Conservation (phyloP, 805 yeast genomes). For the Suhomyces faveliae region DNA sequence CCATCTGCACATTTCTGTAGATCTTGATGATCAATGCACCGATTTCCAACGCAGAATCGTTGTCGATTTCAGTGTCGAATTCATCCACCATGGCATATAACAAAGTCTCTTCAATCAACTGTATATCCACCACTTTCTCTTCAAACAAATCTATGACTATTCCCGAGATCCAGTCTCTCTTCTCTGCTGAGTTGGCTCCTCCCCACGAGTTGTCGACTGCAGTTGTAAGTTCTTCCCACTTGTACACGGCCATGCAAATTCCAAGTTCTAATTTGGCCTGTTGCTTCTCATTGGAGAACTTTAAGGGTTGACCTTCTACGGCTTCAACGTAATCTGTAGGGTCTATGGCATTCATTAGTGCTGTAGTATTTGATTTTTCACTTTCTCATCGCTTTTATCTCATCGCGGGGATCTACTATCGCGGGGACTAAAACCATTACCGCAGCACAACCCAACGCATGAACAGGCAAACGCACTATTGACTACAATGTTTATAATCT, state of each 20-base stretch:
- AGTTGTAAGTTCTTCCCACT: constrained; percentile 83
- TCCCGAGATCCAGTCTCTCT: constrained; percentile 93
- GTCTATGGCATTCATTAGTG: constrained; percentile 33
- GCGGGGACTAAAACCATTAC: neutral
- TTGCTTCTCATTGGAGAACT: constrained; percentile 57
- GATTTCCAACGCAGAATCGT: constrained; percentile 76
- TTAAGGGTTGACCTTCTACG: constrained; percentile 36
- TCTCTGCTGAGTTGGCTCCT: constrained; percentile 85
- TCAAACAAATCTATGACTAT: constrained; percentile 75
- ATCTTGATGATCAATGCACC: constrained; percentile 64
- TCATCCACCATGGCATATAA: constrained; percentile 93
- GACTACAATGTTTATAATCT: neutral
- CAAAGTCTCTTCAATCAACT: constrained; percentile 79
- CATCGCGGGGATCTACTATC: neutral
- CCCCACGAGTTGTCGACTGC: constrained; percentile 97
- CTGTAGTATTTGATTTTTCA: neutral
- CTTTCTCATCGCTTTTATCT: neutral
- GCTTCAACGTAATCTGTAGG: constrained; percentile 58
- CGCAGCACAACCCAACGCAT: too few relatives aligned
- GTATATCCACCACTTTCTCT: constrained; percentile 67
- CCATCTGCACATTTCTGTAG: constrained; percentile 60
- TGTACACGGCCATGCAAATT: constrained; percentile 83
- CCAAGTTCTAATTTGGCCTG: constrained; percentile 91
- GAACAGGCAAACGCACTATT: neutral
- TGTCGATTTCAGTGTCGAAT: constrained; percentile 85